phyloP scores from a whole-genome alignment of 2,329 filamentous ascomycete species.

The Ophiostoma tasmaniense region DNA sequence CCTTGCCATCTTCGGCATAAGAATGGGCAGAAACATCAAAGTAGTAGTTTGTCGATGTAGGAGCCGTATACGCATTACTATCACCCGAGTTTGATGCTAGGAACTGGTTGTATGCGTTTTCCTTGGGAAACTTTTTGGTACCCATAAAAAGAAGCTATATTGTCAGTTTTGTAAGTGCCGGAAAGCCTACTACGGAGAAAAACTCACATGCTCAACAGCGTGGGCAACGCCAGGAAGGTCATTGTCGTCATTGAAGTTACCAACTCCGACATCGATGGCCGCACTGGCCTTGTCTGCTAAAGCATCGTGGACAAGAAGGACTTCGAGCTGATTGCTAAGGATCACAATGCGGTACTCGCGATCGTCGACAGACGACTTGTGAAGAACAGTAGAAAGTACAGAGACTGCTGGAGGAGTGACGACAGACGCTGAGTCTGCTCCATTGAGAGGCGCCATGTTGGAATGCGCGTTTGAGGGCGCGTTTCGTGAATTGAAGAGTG shows the following conservation, averaged over 20 bases:
- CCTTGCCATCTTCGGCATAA: conserved; percentile 40
- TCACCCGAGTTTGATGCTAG: conserved; percentile 81
- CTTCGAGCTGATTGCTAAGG: conserved; percentile 81
- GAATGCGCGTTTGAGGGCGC: background rate
- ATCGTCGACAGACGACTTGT: conserved; percentile 79
- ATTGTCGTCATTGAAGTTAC: conserved; percentile 84
- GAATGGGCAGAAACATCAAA: conserved; percentile 87
- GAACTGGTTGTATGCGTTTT: conserved; percentile 94
- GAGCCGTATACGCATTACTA: conserved; percentile 90
- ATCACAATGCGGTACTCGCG: conserved; percentile 80
- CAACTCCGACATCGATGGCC: conserved; percentile 89
- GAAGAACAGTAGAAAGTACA: conserved; percentile 58
- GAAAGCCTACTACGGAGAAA: conserved; percentile 7
- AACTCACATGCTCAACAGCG: conserved; percentile 74
- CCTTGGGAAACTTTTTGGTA: conserved; percentile 91
- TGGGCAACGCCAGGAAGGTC: conserved; percentile 94
- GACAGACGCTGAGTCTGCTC: background rate
- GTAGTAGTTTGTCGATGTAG: conserved; percentile 94
- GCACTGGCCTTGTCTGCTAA: conserved; percentile 96
- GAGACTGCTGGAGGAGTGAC: background rate
- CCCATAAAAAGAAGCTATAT: conserved; percentile 87
- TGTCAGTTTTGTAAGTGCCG: background rate
- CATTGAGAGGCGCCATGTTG: conserved; percentile 7
- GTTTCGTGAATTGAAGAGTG: background rate
- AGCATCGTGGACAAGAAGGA: conserved; percentile 82